Base-by-base conservation (phyloP, 257 asterid genomes). In the Coffea eugenioides region DNA sequence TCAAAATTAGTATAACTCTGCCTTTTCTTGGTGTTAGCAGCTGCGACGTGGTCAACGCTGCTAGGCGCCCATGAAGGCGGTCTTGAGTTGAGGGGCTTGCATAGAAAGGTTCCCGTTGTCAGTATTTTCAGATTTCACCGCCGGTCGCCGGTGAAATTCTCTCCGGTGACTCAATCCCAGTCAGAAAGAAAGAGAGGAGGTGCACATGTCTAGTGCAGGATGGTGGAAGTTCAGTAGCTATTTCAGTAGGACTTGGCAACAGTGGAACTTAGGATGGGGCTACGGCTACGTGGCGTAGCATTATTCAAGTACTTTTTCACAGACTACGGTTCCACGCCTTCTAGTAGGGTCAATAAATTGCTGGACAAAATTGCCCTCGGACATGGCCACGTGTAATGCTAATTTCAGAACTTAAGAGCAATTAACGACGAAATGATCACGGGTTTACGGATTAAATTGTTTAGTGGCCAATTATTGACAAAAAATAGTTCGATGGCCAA, bases 221-320 rank as follows among this genome's bases (percentile, higher is more conserved):
- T 16, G n/a, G n/a, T 56, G 18, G 23, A 15, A 31, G 31, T 31
- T 31, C 31, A 15, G 62, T 56, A 0, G 5, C 0, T n/a, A 49
- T 56, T 13, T 56, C 3, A 31, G 21, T 0, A n/a, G 12, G 8
- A 49, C 8, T 10, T 12, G 65, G 11, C 0, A 1, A 11, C 3
- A 3, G 4, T 1, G 6, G 64, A 8, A 56, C n/a, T 56, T 39
- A 31, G n/a, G 64, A 56, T 16, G 18, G 20, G 13, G 27, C 77
- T 66, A 79, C 20, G 20, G 21, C 77, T 66, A 79, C 83, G 86
- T 83, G 83, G 77, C 34, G 61, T 65, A 31, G 20, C 68, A 61
- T 48, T 18, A n/a, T 62, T 70, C 84, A 64, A 69, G 73, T 69
- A 49, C 66, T 56, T 8, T 5, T 49, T 49, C 52, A 49, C 13